These are phyloP conservation scores for Globisporangium perplexum DNA, from an alignment of 352 stramenopile genomes.

Conservation along the genomic window DNA sequence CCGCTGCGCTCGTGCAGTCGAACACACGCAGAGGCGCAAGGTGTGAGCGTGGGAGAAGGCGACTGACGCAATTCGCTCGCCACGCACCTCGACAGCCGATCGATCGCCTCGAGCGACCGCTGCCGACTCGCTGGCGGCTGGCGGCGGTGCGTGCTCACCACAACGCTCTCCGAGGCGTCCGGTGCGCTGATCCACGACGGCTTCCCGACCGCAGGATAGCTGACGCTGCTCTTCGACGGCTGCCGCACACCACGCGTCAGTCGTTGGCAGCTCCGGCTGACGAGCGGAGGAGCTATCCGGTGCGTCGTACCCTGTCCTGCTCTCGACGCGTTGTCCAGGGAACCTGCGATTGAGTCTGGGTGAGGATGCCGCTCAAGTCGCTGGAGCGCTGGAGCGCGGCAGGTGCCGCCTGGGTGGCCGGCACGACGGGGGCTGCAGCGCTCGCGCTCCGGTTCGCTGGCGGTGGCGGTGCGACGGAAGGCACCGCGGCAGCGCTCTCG, in stretches of 20 bases:
- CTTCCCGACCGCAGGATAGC: constrained; percentile 57
- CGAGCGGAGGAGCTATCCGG: no score
- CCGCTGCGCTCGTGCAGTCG: constrained; percentile 20
- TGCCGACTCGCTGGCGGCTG: constrained; percentile 26
- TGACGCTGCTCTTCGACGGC: constrained; percentile 2
- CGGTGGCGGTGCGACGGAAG: neutral
- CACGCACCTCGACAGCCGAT: constrained; percentile 45
- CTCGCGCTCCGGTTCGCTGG: neutral
- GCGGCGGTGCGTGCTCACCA: constrained; percentile 15
- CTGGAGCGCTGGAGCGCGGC: neutral
- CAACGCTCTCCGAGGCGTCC: neutral
- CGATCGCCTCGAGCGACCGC: constrained; percentile 50
- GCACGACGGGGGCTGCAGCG: neutral
- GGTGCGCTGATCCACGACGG: constrained; percentile 52
- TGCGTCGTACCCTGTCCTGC: neutral
- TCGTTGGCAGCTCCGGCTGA: neutral
- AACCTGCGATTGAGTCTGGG: neutral
- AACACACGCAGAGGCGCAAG: neutral
- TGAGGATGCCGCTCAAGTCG: neutral
- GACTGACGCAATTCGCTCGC: neutral
- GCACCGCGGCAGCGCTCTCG: constrained; percentile 1
- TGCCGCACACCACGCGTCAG: neutral
- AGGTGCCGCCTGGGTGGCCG: neutral
- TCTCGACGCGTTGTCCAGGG: neutral
- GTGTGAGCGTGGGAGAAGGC: neutral